Base-by-base conservation (phyloP, 2,329 filamentous ascomycete species). In the Colletotrichum sublineola region DNA sequence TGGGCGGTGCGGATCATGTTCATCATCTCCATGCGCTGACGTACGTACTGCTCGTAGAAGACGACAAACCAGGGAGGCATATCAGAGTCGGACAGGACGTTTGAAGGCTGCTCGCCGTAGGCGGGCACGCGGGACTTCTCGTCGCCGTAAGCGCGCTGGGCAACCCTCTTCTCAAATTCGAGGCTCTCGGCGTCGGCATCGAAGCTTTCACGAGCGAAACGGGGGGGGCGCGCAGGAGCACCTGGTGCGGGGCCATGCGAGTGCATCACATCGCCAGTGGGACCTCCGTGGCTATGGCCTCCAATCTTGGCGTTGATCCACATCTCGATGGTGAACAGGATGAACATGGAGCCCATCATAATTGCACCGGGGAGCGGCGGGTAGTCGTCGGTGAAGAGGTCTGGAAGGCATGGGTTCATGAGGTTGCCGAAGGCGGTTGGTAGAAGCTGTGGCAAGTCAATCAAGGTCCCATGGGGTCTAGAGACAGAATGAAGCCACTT, bases 11-110 rank as follows among this genome's bases (percentile, higher is more conserved):
- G 83, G 77, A 91, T 84, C 83, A 88, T 85, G 67, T 83, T 83
- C 74, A 90, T 80, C 82, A 90, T 86, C 77, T 90, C 88, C 38
- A 89, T 84, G 42, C 89, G 86, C 77, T 91, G 88, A 66, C 88
- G 88, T 50, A 91, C 82, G 68, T 90, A 91, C 70, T 90, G 88
- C 79, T 90, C 88, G 79, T 90, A 90, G 76, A 90, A 90, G 67
- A 89, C 88, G 71, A 89, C 83, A 77, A 90, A 90, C 88, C 89
- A 90, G 0, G 88, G 82, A 0, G 89, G 89, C 88, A 90, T 90
- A 74, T 85, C 83, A 2, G 83, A 84, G 9, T 76, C 78, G 5
- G 81, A 79, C 29, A 79, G 69, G 24, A 82, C 79, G 52, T 74
- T 73, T 42, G 73, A 74, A 4, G 55, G 40, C 11, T 67, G 66